Base-by-base conservation (phyloP, 805 yeast species). In the Lipomyces spencermartinsiae region DNA sequence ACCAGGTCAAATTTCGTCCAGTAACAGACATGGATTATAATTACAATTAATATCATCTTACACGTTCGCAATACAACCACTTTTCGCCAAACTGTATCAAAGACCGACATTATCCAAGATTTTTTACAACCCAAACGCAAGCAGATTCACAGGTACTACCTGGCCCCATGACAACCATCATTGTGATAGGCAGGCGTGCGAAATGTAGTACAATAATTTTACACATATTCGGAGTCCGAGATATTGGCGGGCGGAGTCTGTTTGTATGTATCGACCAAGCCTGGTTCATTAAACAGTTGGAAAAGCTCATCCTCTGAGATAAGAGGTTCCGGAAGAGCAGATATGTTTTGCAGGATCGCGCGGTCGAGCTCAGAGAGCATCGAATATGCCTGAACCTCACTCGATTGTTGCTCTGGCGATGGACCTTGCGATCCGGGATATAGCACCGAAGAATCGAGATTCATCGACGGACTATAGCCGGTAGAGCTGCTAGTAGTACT, bases 271-370 rank as follows among this genome's bases (percentile, higher is more conserved):
- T 31, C 56, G 34, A 53, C 34, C 34, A 53, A 31, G 16, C 14
- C 14, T 12, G 34, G 56, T 25, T 31, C 56, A 53, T 53, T 53
- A 57, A 57, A 22, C 12, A 29, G 14, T 29, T 16, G 39, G 29
- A 25, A 25, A 12, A 57, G 39, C 34, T 57, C 59, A 19, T 12
- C 59, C 9, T 57, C 59, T 9, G 59, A 57, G 12, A 57, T 57
- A 8, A 57, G 19, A 14, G 59, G 59, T 6, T 57, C 35, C 43
- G 59, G 59, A 25, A 57, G 25, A 16, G 14, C 12, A 16, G 39
- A 16, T 14, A 57, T 14, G 22, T 31, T n/a, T 16, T 33, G 43
- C 59, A 57, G 59, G 7, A 57, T 12, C 16, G 22, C 34, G 9
- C 10, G 39, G 34, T 57, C 59, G 22, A 57, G 25, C 4, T 57